Conservation (phyloP, 257 asterid genomes). For the Ocimum tenuiflorum region DNA sequence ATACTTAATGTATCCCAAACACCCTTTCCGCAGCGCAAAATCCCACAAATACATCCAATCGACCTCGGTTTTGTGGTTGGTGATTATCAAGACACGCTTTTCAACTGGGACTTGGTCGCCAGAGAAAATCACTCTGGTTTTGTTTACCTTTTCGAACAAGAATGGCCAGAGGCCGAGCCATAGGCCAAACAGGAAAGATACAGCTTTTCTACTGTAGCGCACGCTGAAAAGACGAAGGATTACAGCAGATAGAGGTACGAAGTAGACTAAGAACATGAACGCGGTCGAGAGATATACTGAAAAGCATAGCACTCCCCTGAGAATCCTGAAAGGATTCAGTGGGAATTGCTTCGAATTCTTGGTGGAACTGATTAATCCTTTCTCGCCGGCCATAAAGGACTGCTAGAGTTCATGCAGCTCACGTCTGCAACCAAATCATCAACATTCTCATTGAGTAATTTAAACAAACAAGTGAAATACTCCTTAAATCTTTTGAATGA, state of each 20-base stretch:
- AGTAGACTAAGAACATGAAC: slow-evolving; percentile 58
- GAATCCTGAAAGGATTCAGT: slow-evolving; percentile 49
- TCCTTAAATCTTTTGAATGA: neutral
- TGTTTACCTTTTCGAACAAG: slow-evolving; percentile 77
- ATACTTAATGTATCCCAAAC: slow-evolving; percentile 65
- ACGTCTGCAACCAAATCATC: slow-evolving; percentile 20
- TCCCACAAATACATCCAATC: slow-evolving; percentile 99
- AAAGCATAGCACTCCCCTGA: slow-evolving; percentile 64
- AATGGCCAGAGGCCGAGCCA: slow-evolving; percentile 98
- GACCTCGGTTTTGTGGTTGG: slow-evolving; percentile 93
- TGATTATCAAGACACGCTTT: slow-evolving; percentile 59
- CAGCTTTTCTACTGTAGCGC: slow-evolving; percentile 62
- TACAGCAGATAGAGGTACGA: slow-evolving; percentile 50
- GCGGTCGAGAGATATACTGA: slow-evolving; percentile 56
- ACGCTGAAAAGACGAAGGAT: slow-evolving; percentile 53
- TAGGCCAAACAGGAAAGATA: slow-evolving; percentile 61
- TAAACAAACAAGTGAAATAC: neutral
- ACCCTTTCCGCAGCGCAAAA: slow-evolving; percentile 73
- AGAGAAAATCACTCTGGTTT: slow-evolving; percentile 67
- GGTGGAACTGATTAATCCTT: slow-evolving; percentile 25
- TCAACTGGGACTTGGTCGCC: slow-evolving; percentile 70
- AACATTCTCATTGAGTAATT: slow-evolving; percentile 1
- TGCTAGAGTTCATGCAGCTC: slow-evolving; percentile 1
- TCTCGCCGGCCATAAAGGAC: slow-evolving; percentile 19
- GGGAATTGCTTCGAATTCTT: slow-evolving; percentile 53